Conservation (phyloP, 805 yeast genomes). For the Schizosaccharomyces cryophilus region DNA sequence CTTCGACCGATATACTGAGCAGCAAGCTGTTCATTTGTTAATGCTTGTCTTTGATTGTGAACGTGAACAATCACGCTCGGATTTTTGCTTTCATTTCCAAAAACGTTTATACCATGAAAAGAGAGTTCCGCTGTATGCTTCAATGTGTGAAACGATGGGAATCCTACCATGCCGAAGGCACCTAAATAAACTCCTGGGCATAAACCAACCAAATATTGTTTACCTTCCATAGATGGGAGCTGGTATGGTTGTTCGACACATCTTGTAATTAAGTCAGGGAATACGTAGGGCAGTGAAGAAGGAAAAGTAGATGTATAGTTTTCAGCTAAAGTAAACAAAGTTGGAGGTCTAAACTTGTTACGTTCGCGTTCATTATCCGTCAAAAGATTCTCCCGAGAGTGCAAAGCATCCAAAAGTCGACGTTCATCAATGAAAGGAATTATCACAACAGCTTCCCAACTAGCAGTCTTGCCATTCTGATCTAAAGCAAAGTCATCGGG, state of each 20-base stretch:
- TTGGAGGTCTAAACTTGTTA: slow-evolving; percentile 48
- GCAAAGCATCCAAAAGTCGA: slow-evolving; percentile 47
- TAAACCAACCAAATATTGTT: slow-evolving; percentile 18
- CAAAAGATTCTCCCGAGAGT: slow-evolving; percentile 29
- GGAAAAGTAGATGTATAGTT: slow-evolving; percentile 42
- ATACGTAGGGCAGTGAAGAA: slow-evolving; percentile 55
- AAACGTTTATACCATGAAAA: slow-evolving; percentile 41
- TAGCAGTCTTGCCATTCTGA: slow-evolving; percentile 80
- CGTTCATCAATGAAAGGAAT: slow-evolving; percentile 75
- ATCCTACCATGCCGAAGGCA: slow-evolving; percentile 55
- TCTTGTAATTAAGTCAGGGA: slow-evolving; percentile 56
- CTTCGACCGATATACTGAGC: slow-evolving; percentile 33
- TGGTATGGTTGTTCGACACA: slow-evolving; percentile 40
- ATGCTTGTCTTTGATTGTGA: slow-evolving; percentile 19
- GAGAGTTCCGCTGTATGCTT: slow-evolving; percentile 32
- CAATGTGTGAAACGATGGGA: slow-evolving; percentile 58
- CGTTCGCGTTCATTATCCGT: slow-evolving; percentile 47
- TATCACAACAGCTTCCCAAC: slow-evolving; percentile 94
- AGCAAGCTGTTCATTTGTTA: slow-evolving; percentile 37
- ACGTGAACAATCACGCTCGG: slow-evolving; percentile 53
- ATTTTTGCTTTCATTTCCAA: slow-evolving; percentile 64
- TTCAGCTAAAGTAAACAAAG: slow-evolving; percentile 50
- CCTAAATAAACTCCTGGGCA: slow-evolving; percentile 46
- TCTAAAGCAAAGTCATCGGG: slow-evolving; percentile 74
- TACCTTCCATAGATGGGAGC: slow-evolving; percentile 21